A percentile compares a stretch with the other conserved stretches of the same genome.
Evolutionary conservation across 352 stramenopile genomes (phyloP).

Genomic region (Thraustochytrium sp.): DNA sequence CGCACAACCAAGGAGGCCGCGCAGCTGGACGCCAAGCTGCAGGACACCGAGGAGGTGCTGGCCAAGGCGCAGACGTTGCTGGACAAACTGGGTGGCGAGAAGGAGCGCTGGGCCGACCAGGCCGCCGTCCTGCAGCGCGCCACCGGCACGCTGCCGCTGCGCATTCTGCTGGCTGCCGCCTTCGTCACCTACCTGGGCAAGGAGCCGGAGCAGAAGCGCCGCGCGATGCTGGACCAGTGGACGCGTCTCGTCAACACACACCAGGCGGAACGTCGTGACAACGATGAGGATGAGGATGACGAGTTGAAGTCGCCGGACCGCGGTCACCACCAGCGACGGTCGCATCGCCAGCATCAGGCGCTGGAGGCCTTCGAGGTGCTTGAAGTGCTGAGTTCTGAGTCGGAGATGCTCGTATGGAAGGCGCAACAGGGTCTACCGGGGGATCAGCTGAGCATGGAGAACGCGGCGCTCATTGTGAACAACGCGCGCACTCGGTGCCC

Average conservation of each 20-base stretch:
- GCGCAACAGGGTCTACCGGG: slow-evolving; percentile 71
- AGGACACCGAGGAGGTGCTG: slow-evolving; percentile 76
- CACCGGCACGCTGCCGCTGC: slow-evolving; percentile 71
- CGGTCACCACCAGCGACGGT: too few relatives aligned
- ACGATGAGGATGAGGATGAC: slow-evolving; percentile 46
- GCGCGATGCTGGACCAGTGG: slow-evolving; percentile 69
- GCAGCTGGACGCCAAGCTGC: slow-evolving; percentile 72
- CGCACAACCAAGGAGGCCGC: slow-evolving; percentile 85
- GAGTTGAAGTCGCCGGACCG: too few relatives aligned
- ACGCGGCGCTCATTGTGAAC: slow-evolving; percentile 79
- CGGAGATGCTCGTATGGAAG: slow-evolving; percentile 86
- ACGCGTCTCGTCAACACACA: too few relatives aligned
- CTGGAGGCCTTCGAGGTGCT: slow-evolving; percentile 68
- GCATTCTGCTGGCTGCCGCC: slow-evolving; percentile 78
- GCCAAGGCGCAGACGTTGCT: slow-evolving; percentile 82
- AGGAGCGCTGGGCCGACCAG: slow-evolving; percentile 80
- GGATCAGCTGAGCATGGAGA: slow-evolving; percentile 87
- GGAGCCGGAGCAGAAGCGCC: slow-evolving; percentile 74
- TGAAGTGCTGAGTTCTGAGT: slow-evolving; percentile 80
- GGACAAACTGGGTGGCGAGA: slow-evolving; percentile 79
- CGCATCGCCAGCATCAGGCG: neutral
- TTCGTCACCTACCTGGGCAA: slow-evolving; percentile 89
- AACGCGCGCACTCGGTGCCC: slow-evolving; percentile 61
- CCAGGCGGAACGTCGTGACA: too few relatives aligned
- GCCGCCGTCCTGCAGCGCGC: slow-evolving; percentile 70